Percentiles rank a stretch among this genome's conserved stretches.
These are phyloP conservation scores for Trichoderma cornu-damae DNA, from an alignment of 2,329 filamentous ascomycete species.

Conservation along the genomic window DNA sequence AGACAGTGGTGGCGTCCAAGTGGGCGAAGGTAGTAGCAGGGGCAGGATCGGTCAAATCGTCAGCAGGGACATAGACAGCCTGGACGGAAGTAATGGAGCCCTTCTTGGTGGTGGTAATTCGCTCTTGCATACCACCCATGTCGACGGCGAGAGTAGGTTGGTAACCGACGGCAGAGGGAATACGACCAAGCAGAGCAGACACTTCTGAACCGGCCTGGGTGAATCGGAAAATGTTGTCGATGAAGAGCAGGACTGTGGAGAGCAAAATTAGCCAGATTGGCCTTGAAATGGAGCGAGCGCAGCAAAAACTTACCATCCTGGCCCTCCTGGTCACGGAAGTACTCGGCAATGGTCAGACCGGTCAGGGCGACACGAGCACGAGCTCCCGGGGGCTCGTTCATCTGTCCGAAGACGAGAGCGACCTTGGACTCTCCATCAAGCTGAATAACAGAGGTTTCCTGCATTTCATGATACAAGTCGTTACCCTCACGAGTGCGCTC, in stretches of 20 bases:
- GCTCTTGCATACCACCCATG: conserved; percentile 99
- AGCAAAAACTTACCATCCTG: conserved; percentile 66
- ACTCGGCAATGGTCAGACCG: conserved; percentile 73
- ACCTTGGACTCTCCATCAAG: conserved; percentile 99
- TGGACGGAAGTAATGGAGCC: conserved; percentile 99
- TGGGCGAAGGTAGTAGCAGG: conserved; percentile 99
- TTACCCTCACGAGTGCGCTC: conserved; percentile 99
- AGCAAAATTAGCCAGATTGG: conserved; percentile 11
- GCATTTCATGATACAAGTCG: conserved; percentile 99
- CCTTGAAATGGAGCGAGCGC: not conserved
- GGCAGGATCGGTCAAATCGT: conserved; percentile 99
- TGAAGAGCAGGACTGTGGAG: conserved; percentile 82
- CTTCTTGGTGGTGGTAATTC: conserved; percentile 99
- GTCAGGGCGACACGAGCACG: conserved; percentile 99
- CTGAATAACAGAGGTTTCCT: conserved; percentile 99
- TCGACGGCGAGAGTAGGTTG: conserved; percentile 97
- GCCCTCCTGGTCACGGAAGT: conserved; percentile 71
- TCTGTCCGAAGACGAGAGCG: conserved; percentile 98
- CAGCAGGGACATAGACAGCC: conserved; percentile 99
- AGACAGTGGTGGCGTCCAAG: conserved; percentile 99
- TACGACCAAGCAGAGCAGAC: conserved; percentile 98
- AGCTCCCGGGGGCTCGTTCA: conserved; percentile 99
- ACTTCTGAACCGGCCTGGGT: conserved; percentile 99
- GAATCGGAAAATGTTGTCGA: conserved; percentile 99
- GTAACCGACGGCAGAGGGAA: conserved; percentile 99